Conservation (phyloP, 2,329 filamentous ascomycete genomes). For the Fusarium albosuccineum region DNA sequence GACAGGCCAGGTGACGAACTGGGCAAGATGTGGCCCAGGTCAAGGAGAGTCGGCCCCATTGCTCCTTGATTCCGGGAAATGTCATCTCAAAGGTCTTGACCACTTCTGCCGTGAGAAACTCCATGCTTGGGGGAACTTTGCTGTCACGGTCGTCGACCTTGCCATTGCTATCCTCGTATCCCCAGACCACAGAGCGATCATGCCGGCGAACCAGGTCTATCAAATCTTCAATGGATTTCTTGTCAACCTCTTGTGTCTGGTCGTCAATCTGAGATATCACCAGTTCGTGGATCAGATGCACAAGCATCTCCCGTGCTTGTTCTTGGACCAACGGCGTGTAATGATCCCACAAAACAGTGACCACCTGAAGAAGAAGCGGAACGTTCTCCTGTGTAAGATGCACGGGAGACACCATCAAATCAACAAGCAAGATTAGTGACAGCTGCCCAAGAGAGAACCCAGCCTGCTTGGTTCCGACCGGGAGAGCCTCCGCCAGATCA, state of each 20-base stretch:
- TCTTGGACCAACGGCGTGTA: slow-evolving; percentile 96
- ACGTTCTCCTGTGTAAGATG: slow-evolving; percentile 83
- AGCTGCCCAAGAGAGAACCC: slow-evolving; percentile 94
- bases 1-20: slow-evolving; percentile 92
- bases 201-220: slow-evolving; percentile 89
- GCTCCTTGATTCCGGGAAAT: slow-evolving; percentile 87
- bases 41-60: slow-evolving; percentile 90
- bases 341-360: slow-evolving; percentile 96
- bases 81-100: slow-evolving; percentile 87
- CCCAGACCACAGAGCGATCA: slow-evolving; percentile 88
- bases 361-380: slow-evolving; percentile 88
- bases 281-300: slow-evolving; percentile 95
- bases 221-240: slow-evolving; percentile 84
- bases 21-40: slow-evolving; percentile 98
- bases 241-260: slow-evolving; percentile 70
- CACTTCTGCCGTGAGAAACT: slow-evolving; percentile 83
- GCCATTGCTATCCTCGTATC: slow-evolving; percentile 91
- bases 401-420: slow-evolving; percentile 94
- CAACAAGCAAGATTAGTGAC: slow-evolving; percentile 92
- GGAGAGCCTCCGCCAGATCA: slow-evolving; percentile 82
- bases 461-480: slow-evolving; percentile 89
- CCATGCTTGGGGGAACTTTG: slow-evolving; percentile 90
- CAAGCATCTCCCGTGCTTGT: slow-evolving; percentile 96
- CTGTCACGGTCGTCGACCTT: slow-evolving; percentile 79
- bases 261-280: slow-evolving; percentile 85